phyloP scores from a whole-genome alignment of 2,329 filamentous ascomycete genomes.

The Harringtonia aguacate region DNA sequence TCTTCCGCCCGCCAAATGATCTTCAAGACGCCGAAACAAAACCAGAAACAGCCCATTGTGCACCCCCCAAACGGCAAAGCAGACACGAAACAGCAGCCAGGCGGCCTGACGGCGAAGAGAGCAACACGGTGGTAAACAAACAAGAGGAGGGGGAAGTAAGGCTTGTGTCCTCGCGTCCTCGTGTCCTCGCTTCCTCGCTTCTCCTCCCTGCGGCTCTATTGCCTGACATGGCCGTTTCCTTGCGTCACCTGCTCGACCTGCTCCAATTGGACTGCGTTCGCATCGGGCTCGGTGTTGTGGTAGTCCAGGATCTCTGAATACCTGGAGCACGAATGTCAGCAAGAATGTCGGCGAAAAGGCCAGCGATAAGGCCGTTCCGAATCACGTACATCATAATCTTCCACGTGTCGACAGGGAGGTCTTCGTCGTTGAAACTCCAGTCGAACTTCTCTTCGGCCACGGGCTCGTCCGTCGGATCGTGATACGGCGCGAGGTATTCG shows the following conservation, averaged over 20 bases:
- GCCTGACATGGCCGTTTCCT: too few relatives aligned
- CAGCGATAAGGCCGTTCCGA: neutral
- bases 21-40: neutral
- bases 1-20: neutral
- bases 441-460: conserved; percentile 96
- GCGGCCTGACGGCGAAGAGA: conserved; percentile 18
- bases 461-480: conserved; percentile 94
- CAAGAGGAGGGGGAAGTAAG: too few relatives aligned
- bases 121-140: too few relatives aligned
- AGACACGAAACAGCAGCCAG: neutral
- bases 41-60: neutral
- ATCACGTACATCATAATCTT: conserved; percentile 99
- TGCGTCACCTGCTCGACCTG: neutral
- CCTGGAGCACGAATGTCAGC: too few relatives aligned
- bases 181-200: too few relatives aligned
- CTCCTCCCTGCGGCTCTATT: too few relatives aligned
- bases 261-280: too few relatives aligned
- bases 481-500: conserved; percentile 91
- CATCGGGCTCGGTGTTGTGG: conserved; percentile 70
- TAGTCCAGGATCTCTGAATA: conserved; percentile 99
- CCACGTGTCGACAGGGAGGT: conserved; percentile 97
- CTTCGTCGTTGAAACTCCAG: conserved; percentile 98
- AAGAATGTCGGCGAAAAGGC: too few relatives aligned
- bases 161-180: too few relatives aligned
- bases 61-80: neutral